These are phyloP conservation scores for Yamadazyma sp. DNA, from an alignment of 1,139 yeast species.

Conservation along the genomic window DNA sequence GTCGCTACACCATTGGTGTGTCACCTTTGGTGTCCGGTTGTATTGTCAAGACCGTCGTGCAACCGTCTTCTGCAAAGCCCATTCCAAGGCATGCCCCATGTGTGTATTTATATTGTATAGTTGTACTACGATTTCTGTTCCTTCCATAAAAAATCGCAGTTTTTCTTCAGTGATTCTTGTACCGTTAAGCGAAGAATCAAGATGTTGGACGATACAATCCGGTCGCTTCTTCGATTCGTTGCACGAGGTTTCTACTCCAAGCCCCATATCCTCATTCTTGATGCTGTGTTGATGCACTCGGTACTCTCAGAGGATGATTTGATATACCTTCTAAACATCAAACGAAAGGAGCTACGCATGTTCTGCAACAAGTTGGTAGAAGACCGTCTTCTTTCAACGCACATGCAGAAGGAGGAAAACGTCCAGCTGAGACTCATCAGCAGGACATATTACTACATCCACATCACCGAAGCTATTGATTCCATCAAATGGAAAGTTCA, in stretches of 20 bases:
- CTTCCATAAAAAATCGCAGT: not conserved
- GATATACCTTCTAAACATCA: conserved; percentile 74
- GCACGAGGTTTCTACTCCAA: conserved; percentile 85
- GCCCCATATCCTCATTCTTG: conserved; percentile 80
- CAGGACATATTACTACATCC: conserved; percentile 83
- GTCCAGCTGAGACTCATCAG: conserved; percentile 66
- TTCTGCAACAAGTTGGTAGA: conserved; percentile 80
- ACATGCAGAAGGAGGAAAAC: conserved; percentile 82
- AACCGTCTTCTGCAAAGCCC: no score
- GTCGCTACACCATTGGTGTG: no score
- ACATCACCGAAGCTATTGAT: conserved; percentile 90
- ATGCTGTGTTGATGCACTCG: conserved; percentile 86
- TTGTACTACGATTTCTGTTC: not conserved
- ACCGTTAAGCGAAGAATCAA: no score
- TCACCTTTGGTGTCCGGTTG: no score
- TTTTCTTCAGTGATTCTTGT: no score
- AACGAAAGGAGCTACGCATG: conserved; percentile 82
- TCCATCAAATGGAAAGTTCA: conserved; percentile 97
- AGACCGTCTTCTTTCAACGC: conserved; percentile 68
- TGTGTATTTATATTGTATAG: no score
- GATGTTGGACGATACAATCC: conserved; percentile 43
- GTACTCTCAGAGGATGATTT: conserved; percentile 95
- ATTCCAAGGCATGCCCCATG: no score
- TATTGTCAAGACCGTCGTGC: no score
- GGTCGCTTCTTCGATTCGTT: conserved; percentile 54